A percentile compares a stretch with the other conserved stretches of the same genome.
These are phyloP conservation scores for Theobroma grandiflorum DNA, from an alignment of 441 rosid species.

Conservation along the genomic window DNA sequence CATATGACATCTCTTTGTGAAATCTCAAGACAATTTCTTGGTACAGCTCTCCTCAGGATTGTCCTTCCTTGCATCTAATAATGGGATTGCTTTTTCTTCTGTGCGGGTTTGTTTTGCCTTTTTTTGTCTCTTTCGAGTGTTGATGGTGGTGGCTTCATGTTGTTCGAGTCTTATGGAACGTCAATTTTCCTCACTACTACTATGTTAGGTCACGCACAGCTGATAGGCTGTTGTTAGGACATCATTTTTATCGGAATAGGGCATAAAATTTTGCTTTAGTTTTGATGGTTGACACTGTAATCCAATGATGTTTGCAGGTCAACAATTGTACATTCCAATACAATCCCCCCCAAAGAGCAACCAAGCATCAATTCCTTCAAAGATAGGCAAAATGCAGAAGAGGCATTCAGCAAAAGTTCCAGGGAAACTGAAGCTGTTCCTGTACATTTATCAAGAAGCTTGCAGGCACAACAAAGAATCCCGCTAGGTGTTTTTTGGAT, in stretches of 20 bases:
- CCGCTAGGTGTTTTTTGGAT: slow-evolving; percentile 55
- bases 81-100: background rate
- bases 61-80: background rate
- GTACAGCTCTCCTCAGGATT: background rate
- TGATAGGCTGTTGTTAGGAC: background rate
- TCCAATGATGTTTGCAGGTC: slow-evolving; percentile 58
- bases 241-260: background rate
- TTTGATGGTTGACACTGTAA: slow-evolving; percentile 16
- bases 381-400: slow-evolving; percentile 52
- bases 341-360: slow-evolving; percentile 55
- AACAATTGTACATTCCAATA: slow-evolving; percentile 75
- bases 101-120: background rate
- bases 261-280: background rate
- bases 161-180: background rate
- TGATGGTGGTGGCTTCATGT: background rate
- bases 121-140: background rate
- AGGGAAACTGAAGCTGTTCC: slow-evolving; percentile 53
- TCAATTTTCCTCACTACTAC: background rate
- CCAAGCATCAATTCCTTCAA: slow-evolving; percentile 39
- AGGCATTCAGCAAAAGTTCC: slow-evolving; percentile 41
- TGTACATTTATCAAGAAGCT: slow-evolving; percentile 48
- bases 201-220: background rate
- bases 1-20: background rate
- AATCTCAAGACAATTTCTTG: background rate
- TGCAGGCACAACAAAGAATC: slow-evolving; percentile 68